Conservation (phyloP, 225 moss, liverwort and hornwort genomes). For the Anthoceros angustus region DNA sequence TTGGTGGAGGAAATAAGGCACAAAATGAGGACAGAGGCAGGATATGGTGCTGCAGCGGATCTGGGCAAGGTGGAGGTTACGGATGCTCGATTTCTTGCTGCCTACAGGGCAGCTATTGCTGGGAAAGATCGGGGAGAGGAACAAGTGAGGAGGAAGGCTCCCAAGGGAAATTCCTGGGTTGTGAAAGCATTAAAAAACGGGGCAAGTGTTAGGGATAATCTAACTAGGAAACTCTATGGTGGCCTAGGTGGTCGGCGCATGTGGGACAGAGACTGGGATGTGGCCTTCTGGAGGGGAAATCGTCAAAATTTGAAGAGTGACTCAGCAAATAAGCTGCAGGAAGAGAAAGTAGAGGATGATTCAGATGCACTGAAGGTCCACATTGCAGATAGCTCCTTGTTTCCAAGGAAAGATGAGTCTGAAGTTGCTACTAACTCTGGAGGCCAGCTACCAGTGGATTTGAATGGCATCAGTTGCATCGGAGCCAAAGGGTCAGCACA, state of each 20-base stretch:
- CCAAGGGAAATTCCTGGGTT: slow-evolving; percentile 43
- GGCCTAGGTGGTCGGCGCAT: slow-evolving; percentile 65
- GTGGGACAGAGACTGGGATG: slow-evolving; percentile 98
- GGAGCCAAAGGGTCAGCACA: not conserved
- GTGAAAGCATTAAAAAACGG: slow-evolving; percentile 56
- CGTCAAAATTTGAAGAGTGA: slow-evolving; percentile 10
- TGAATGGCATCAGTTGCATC: not conserved
- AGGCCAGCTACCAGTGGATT: not conserved
- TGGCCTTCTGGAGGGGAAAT: slow-evolving; percentile 77
- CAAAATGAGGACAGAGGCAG: slow-evolving; percentile 61
- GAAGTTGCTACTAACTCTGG: slow-evolving; percentile 18
- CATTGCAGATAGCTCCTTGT: slow-evolving; percentile 85
- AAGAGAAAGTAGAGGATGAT: slow-evolving; percentile 29
- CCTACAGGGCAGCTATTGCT: slow-evolving; percentile 74
- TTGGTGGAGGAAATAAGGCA: slow-evolving; percentile 67
- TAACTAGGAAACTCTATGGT: slow-evolving; percentile 76
- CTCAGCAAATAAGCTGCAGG: slow-evolving; percentile 9
- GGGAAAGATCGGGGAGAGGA: slow-evolving; percentile 42
- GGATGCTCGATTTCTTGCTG: slow-evolving; percentile 72
- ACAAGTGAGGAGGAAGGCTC: slow-evolving; percentile 25
- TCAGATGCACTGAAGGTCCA: slow-evolving; percentile 66
- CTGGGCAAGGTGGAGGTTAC: slow-evolving; percentile 57
- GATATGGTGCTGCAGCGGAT: slow-evolving; percentile 47
- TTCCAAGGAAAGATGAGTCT: slow-evolving; percentile 65
- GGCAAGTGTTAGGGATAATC: slow-evolving; percentile 56